Base-by-base conservation (phyloP, 441 rosid species). In the Geranium incanum region DNA sequence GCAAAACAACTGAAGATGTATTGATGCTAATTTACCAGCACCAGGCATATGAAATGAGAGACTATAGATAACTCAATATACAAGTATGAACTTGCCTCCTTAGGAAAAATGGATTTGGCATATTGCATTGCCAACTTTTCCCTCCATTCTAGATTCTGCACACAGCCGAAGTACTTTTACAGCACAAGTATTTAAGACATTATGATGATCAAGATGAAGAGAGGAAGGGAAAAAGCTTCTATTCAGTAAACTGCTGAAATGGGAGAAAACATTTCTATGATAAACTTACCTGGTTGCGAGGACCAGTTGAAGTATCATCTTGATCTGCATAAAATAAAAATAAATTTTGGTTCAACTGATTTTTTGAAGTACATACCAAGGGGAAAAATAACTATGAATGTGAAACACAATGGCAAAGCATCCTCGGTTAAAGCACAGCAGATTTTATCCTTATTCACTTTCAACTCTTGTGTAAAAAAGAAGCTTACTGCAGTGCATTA, bases 121-220 rank as follows among this genome's bases (percentile, higher is more conserved):
- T 86, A 84, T 76, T 85, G 87, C 82, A 87, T 65, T 7, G 92
- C 92, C 74, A 88, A 80, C 74, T 82, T 91, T 75, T 95, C 96
- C 75, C 97, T 88, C 99, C 96, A 92, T 84, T 86, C 88, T 79
- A 86, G 75, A 67, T 74, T 88, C 99, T 95, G 82, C 82, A 82
- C 45, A 78, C 63, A 81, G 73, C 70, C 77, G 72, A 60, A 72
- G 76, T 64, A 70, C 2, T 16, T 60, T 76, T 16, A 59, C 28
- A 59, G 19, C 33, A 57, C 28, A 4, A 13, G 1, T 57, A 57
- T 57, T 16, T 57, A 5, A 16, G 21, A 15, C 7, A 57, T 57
- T 5, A 5, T 57, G 8, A 16, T 57, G 21, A n/a, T n/a, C 8
- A 18, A 16, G 28, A 16, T 3, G 19, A 52, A 16, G 28, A 57